A percentile compares a stretch with the other conserved stretches of the same genome.
These are phyloP conservation scores for Ricinus communis DNA, from an alignment of 345 rosid genomes.

Conservation along the genomic window DNA sequence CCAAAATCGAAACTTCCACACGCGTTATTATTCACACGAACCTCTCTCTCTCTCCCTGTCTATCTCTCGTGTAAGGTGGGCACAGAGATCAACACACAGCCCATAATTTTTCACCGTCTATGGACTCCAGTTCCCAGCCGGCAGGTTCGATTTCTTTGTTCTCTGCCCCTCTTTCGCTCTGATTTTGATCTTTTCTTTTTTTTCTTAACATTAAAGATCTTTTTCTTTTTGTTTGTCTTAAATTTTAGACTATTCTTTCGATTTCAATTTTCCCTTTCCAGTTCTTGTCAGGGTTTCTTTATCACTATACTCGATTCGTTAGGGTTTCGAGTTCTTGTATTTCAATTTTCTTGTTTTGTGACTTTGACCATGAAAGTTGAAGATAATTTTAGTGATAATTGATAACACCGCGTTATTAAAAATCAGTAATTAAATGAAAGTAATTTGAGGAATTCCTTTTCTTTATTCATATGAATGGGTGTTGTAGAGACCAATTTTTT, in stretches of 20 bases:
- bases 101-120: conserved; percentile 26
- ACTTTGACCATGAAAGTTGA: not conserved
- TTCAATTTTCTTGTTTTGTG: not conserved
- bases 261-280: not conserved
- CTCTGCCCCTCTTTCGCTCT: not conserved
- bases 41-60: not conserved
- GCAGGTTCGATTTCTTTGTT: conserved; percentile 35
- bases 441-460: too few species aligned
- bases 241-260: too few species aligned
- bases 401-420: not conserved
- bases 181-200: not conserved
- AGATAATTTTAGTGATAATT: not conserved
- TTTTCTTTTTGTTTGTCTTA: not conserved
- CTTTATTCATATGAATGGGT: too few species aligned
- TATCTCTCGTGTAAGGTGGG: conserved; percentile 17
- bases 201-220: not conserved
- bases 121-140: conserved; percentile 51
- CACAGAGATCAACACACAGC: conserved; percentile 27
- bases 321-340: too few species aligned
- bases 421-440: not conserved
- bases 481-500: too few species aligned
- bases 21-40: not conserved
- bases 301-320: too few species aligned
- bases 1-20: too few species aligned
- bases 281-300: not conserved